A percentile compares a stretch with the other conserved stretches of the same genome.
phyloP scores from a whole-genome alignment of 257 asterid species.

The Solanum pinnatisectum region DNA sequence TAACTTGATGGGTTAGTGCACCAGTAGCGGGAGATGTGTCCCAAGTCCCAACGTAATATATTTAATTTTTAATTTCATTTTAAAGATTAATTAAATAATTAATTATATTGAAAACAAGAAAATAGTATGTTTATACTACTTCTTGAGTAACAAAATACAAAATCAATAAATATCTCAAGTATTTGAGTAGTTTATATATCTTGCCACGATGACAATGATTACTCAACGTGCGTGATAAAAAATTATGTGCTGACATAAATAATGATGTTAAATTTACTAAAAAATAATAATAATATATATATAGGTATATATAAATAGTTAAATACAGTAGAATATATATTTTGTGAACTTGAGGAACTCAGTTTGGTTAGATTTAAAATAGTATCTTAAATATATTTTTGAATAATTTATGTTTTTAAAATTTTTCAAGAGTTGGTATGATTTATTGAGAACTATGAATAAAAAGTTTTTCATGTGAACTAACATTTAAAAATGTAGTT shows the following conservation, averaged over 20 bases:
- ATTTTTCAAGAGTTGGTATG: background rate
- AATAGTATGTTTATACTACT: too few species aligned
- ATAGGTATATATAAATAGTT: background rate
- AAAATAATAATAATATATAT: too few species aligned
- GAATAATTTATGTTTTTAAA: background rate
- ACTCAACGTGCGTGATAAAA: background rate
- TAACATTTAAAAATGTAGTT: background rate
- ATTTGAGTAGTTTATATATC: background rate
- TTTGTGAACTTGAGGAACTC: accelerated
- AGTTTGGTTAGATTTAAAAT: background rate
- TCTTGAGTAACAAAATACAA: background rate
- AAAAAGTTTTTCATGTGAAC: too few species aligned
- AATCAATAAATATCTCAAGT: background rate
- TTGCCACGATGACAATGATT: background rate
- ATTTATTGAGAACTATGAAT: background rate
- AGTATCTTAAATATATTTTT: background rate
- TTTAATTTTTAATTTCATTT: too few species aligned
- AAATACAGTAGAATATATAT: background rate
- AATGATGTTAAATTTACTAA: background rate
- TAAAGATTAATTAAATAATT: background rate
- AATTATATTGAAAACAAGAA: background rate
- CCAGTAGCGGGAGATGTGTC: background rate
- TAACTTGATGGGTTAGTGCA: background rate
- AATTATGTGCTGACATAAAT: background rate
- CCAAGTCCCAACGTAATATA: background rate